Conservation (phyloP, 2,329 filamentous ascomycete species). For the Samsoniella hepiali region DNA sequence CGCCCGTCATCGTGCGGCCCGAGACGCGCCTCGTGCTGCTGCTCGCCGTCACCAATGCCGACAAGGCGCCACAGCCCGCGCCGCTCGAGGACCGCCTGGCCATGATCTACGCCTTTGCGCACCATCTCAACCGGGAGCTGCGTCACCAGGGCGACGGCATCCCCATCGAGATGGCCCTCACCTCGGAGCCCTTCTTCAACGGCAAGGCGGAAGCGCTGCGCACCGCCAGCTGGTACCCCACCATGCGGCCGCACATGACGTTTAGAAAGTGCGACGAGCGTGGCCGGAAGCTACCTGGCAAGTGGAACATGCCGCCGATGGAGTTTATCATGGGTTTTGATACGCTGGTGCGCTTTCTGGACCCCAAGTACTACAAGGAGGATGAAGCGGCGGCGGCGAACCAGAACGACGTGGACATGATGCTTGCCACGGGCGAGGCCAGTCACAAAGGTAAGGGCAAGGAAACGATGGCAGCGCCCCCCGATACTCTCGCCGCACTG, state of each 20-base stretch:
- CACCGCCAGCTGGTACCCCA: constrained; percentile 39
- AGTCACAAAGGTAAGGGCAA: background rate
- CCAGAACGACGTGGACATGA: background rate
- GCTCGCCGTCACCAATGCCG: constrained; percentile 62
- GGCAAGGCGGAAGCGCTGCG: constrained; percentile 64
- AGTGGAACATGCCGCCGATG: constrained; percentile 43
- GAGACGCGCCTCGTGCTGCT: constrained; percentile 51
- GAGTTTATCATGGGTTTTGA: constrained; percentile 73
- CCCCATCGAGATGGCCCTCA: constrained; percentile 65
- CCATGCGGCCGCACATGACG: constrained; percentile 10
- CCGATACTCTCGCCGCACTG: background rate
- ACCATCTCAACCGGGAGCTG: constrained; percentile 44
- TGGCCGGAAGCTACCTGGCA: background rate
- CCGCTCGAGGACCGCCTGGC: constrained; percentile 63
- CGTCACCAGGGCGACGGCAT: constrained; percentile 18
- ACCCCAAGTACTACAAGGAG: constrained; percentile 65
- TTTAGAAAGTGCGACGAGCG: background rate
- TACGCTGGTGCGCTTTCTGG: constrained; percentile 64
- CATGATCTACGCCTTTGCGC: constrained; percentile 69
- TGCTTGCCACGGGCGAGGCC: background rate
- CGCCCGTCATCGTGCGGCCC: constrained; percentile 15
- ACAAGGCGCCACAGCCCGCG: constrained; percentile 65
- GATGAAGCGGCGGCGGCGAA: background rate
- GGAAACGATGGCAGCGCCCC: background rate
- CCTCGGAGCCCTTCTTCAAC: constrained; percentile 69